Evolutionary conservation across 768 basidiomycete genomes (phyloP), one percentile per base, ranked within the genome.

Genomic region (Lactifluus rugatus): DNA sequence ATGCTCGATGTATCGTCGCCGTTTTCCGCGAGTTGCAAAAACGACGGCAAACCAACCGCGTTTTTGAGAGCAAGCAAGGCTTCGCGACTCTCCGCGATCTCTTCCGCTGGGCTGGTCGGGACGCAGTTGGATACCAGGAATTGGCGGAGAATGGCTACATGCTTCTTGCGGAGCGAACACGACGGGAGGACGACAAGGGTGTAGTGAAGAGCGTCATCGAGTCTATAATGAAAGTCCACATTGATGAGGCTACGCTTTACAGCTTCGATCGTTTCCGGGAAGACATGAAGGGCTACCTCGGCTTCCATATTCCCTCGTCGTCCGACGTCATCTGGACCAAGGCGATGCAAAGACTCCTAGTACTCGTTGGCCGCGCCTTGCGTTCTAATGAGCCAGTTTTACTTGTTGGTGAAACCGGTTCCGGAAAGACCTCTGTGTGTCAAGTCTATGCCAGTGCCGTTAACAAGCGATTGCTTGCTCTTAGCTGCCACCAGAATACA

Each of bases 401-500:
- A 19, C 79, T 99, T 28, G 95, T 99, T 11, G 96, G 96, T 0
- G 95, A 98, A 71, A 98, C 96, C 0, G 96, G 96, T 14, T 89
- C 88, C 3, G 96, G 96, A 16, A 99, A 99, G 73, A 99, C 96
- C 0, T 96, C 95, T 1, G 87, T 97, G 41, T 97, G 95, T 67
- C 92, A 98, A 67, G 74, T 93, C 5, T 87, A 87, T 63, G 88
- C 96, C 0, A 78, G 84, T 45, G 82, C 82, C 1, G 72, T 80
- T 23, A 71, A 71, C 25, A 82, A 82, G 66, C 73, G 69, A 36
- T 75, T 99, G 26, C 74, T 85, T 64, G 76, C 83, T 4, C 80
- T 99, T 62, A 98, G 91, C 64, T 98, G 96, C 66, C 96, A 99
- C 69, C 93, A 96, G 70, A 97, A 96, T 67, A 98, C 94, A 26